Base-by-base conservation (phyloP, 1,139 yeast genomes). In the Chernovozyma sophiae-reginae region DNA sequence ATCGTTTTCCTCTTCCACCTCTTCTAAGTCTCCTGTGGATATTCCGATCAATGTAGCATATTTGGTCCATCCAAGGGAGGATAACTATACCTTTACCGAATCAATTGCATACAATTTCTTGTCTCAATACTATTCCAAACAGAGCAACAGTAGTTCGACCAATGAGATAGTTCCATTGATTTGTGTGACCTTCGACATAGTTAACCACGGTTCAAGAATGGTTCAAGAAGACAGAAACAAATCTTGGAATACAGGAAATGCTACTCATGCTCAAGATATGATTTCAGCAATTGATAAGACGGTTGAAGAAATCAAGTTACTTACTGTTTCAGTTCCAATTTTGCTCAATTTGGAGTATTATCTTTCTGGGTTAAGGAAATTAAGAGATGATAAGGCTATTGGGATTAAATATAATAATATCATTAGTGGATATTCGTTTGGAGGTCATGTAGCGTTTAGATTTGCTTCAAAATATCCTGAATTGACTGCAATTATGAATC, bases 181-280 rank as follows among this genome's bases (percentile, higher is more conserved):
- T 25, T 72, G 77, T 34, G 72, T 77, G 11, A 62, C 80, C 0
- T 77, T 77, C 52, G 87, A 81, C 47, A 58, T 62, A 38, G 64
- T 82, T 40, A 81, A 81, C 55, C 87, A 81, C 48, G 87, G 87
- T 2, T 55, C 53, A 27, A 56, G 87, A 30, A 35, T 51, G 8
- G 53, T 76, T 2, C 62, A 68, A 35, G 47, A 43, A 1, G 27
- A 30, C 13, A 60, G 60, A 32, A 77, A 77, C 51, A 35, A 48
- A 4, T 58, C 56, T 24, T 78, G 84, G 83, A 45, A 43, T 1
- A 47, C 52, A 3, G 79, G 78, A 1, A 78, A 79, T 47, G 48
- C 45, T 6, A 57, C 64, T 3, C 86, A 80, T 49, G 82, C 71
- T 1, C 49, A 61, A 34, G 83, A 80, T 46, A 64, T 81, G 77